Percentiles rank a stretch among this genome's conserved stretches.
Evolutionary conservation across 345 rosid genomes (phyloP).

Genomic region (Streptanthus diversifolius): DNA sequence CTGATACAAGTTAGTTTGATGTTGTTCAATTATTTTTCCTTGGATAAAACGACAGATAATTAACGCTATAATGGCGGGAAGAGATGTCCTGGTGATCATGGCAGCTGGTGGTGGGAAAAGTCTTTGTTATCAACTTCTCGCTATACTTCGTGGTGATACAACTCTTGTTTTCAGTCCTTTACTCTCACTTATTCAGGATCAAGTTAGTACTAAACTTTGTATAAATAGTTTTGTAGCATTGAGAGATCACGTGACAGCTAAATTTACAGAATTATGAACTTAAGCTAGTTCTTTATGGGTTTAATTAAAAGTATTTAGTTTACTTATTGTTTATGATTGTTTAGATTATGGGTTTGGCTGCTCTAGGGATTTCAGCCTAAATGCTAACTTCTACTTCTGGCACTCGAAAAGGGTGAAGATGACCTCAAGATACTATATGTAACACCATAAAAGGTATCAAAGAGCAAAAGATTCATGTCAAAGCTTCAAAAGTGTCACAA

Average conservation of each 20-base stretch:
- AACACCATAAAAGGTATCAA: constrained; percentile 92
- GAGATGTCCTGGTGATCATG: constrained; percentile 90
- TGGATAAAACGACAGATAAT: constrained; percentile 51
- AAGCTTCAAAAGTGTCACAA: constrained; percentile 88
- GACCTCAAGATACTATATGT: constrained; percentile 78
- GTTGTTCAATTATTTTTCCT: background rate
- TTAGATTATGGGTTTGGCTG: constrained; percentile 91
- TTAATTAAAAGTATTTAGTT: background rate
- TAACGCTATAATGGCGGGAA: constrained; percentile 76
- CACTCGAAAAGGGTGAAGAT: constrained; percentile 89
- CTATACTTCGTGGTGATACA: constrained; percentile 64
- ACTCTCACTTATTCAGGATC: constrained; percentile 92
- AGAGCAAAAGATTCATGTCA: constrained; percentile 99
- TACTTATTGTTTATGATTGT: background rate
- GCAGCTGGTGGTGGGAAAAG: constrained; percentile 99
- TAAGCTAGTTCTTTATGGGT: background rate
- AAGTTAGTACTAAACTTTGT: constrained; percentile 41
- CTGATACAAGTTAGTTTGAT: background rate
- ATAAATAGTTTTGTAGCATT: background rate
- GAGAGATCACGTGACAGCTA: no score
- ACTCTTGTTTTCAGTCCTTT: constrained; percentile 90
- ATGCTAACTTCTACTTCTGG: constrained; percentile 86
- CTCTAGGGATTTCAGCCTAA: constrained; percentile 74
- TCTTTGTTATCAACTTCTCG: constrained; percentile 94
- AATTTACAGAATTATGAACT: background rate